phyloP scores from a whole-genome alignment of 495 filamentous ascomycete genomes.

The Lophiostoma macrostomum region DNA sequence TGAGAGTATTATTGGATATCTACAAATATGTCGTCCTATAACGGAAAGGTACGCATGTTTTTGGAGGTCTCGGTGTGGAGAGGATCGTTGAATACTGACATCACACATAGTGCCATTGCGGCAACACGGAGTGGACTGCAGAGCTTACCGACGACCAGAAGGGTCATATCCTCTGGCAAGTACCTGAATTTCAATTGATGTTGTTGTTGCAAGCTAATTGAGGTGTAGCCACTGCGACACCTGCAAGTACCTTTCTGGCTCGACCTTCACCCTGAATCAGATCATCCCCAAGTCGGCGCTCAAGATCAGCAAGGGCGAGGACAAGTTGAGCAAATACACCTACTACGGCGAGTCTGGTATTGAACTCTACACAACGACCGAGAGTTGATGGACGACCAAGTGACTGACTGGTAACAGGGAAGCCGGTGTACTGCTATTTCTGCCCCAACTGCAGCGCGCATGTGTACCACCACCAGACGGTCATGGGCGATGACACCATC shows the following conservation, averaged over 20 bases:
- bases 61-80: too few species aligned
- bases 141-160: constrained; percentile 42
- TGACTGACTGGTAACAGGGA: too few species aligned
- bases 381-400: too few species aligned
- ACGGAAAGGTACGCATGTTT: too few species aligned
- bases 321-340: constrained; percentile 45
- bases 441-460: constrained; percentile 53
- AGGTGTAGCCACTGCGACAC: constrained; percentile 49
- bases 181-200: not conserved
- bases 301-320: constrained; percentile 49
- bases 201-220: not conserved
- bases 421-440: constrained; percentile 53
- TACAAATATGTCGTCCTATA: constrained; percentile 41
- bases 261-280: constrained; percentile 51
- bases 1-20: too few species aligned
- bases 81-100: too few species aligned
- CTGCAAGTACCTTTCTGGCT: constrained; percentile 50
- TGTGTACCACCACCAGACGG: constrained; percentile 50
- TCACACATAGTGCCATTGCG: constrained; percentile 56
- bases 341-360: constrained; percentile 53
- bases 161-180: constrained; percentile 50
- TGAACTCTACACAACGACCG: too few species aligned
- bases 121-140: constrained; percentile 48
- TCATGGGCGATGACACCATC: constrained; percentile 48
- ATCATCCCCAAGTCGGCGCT: constrained; percentile 47